Conservation (phyloP, 768 basidiomycete species). For the Dacryopinax spathularia region DNA sequence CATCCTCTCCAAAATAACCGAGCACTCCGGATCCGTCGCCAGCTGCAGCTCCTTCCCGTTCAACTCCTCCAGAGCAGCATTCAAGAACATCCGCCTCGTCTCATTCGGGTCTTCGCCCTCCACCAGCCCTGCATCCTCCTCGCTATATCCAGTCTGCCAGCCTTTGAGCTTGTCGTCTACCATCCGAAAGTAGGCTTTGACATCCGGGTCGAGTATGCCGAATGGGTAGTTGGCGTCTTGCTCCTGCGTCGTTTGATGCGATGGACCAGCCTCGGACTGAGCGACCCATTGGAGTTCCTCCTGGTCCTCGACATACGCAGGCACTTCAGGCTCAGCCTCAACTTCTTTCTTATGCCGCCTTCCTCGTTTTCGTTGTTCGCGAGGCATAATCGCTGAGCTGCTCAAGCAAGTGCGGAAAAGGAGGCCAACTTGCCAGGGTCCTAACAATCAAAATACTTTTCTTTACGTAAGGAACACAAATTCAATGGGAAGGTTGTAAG, state of each 20-base stretch:
- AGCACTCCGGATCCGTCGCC: slow-evolving; percentile 88
- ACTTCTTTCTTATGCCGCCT: slow-evolving; percentile 31
- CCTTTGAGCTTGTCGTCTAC: slow-evolving; percentile 77
- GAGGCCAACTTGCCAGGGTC: background rate
- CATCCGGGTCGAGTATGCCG: slow-evolving; percentile 74
- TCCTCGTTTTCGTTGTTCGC: slow-evolving; percentile 60
- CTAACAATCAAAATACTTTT: background rate
- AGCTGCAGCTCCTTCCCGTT: slow-evolving; percentile 75
- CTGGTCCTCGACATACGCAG: background rate
- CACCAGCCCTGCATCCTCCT: slow-evolving; percentile 32
- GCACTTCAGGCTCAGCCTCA: slow-evolving; percentile 14
- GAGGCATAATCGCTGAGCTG: slow-evolving; percentile 46
- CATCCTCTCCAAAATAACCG: slow-evolving; percentile 79
- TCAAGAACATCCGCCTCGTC: slow-evolving; percentile 50
- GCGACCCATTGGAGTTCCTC: slow-evolving; percentile 47
- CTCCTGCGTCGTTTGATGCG: slow-evolving; percentile 28
- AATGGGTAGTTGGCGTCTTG: slow-evolving; percentile 55
- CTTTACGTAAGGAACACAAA: background rate
- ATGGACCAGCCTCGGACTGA: slow-evolving; percentile 21
- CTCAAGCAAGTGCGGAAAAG: background rate
- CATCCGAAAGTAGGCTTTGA: slow-evolving; percentile 84
- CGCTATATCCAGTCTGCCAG: slow-evolving; percentile 43
- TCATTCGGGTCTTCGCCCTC: slow-evolving; percentile 22
- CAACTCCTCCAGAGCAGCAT: slow-evolving; percentile 75
- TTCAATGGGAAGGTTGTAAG: too few relatives aligned